phyloP scores from a whole-genome alignment of 2,329 filamentous ascomycete species.

The Periconia macrospinosa region DNA sequence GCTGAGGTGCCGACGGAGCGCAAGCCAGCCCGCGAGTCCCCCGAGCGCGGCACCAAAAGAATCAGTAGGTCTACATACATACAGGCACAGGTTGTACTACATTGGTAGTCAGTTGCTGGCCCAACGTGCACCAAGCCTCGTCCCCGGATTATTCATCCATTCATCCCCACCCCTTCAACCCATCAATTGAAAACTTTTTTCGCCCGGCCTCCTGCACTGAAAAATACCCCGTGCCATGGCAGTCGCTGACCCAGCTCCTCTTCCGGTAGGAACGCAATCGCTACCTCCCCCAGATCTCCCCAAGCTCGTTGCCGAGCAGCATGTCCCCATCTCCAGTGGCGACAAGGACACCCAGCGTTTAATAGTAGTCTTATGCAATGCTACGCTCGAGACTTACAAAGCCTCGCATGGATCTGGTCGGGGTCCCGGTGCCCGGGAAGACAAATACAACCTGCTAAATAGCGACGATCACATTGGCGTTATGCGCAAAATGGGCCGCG shows the following conservation, averaged over 20 bases:
- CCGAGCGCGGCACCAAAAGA: neutral
- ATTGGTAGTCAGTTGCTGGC: neutral
- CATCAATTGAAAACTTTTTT: neutral
- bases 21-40: neutral
- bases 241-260: neutral
- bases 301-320: constrained; percentile 90
- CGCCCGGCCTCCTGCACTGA: neutral
- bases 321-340: constrained; percentile 76
- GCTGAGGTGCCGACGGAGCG: neutral
- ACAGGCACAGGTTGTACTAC: no score
- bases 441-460: constrained; percentile 97
- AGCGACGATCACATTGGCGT: constrained; percentile 99
- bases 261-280: constrained; percentile 70
- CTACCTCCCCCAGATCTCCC: constrained; percentile 89
- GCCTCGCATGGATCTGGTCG: constrained; percentile 72
- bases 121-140: no score
- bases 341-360: constrained; percentile 91
- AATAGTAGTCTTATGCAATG: constrained; percentile 95
- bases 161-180: neutral
- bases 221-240: neutral
- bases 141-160: no score
- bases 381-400: constrained; percentile 96
- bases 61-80: neutral
- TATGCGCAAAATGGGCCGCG: constrained; percentile 99
- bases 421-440: constrained; percentile 71